Conservation (phyloP, 2,329 filamentous ascomycete species). For the Aspergillus terreus region DNA sequence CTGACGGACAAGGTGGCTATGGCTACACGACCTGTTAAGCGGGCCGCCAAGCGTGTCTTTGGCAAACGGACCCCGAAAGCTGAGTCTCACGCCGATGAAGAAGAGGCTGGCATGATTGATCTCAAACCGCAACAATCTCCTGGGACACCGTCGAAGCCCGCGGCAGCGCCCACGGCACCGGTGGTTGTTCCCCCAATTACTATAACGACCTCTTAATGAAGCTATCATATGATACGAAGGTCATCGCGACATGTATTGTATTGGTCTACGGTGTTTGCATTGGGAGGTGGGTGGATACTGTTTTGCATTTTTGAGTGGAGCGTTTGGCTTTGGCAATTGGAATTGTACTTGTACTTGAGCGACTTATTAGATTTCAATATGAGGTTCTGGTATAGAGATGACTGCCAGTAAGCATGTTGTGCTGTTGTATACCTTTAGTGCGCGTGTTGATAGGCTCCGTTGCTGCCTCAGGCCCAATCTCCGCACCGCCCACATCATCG, state of each 20-base stretch:
- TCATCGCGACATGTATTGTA: too few relatives aligned
- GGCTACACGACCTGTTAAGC: slow-evolving; percentile 20
- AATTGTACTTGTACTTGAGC: too few relatives aligned
- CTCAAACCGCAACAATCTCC: slow-evolving; percentile 11
- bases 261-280: too few relatives aligned
- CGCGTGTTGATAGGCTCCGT: background rate
- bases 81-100: slow-evolving; percentile 8
- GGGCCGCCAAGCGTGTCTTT: slow-evolving; percentile 17
- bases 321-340: too few relatives aligned
- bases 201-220: slow-evolving; percentile 30
- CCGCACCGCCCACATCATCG: background rate
- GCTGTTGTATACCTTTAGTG: background rate
- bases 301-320: too few relatives aligned
- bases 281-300: too few relatives aligned
- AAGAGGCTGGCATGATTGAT: slow-evolving; percentile 13
- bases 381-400: too few relatives aligned
- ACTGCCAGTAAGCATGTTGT: too few relatives aligned
- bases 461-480: background rate
- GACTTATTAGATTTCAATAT: too few relatives aligned
- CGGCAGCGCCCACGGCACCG: slow-evolving; percentile 2
- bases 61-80: slow-evolving; percentile 3
- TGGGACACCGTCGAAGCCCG: slow-evolving; percentile 18
- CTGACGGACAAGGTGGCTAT: slow-evolving; percentile 23
- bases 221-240: background rate
- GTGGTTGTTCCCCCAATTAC: slow-evolving; percentile 37